Evolutionary conservation across 148 eudicot genomes (phyloP), one percentile per base, ranked within the genome.

Genomic region (Heliamphora exappendiculata): DNA sequence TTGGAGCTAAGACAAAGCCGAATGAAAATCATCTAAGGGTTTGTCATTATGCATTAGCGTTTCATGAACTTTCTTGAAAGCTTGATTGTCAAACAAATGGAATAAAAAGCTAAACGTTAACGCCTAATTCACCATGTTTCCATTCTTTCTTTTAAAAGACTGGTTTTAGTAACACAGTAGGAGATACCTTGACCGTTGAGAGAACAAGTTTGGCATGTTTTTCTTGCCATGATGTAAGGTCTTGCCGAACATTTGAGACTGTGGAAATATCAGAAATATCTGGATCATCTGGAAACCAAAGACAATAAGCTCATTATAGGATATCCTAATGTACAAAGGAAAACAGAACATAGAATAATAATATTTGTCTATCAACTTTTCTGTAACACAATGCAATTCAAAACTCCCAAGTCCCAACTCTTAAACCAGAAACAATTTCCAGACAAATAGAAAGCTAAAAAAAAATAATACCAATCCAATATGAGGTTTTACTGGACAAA

Each of bases 171-270:
- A 72, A 51, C 55, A 77, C 39, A 28, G 20, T 39, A 12, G 58
- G 53, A 69, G 26, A 59, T 86, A 94, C 97, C 97, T 94, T 90
- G 36, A 94, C 94, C 16, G 91, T 89, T 33, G 83, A 84, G 51
- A 95, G 91, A 69, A 92, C 90, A 82, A 95, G 87, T 67, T 88
- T 95, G 71, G 98, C 98, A 87, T 92, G 97, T 76, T 59, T 87
- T 79, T 91, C 98, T 81, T 95, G 97, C 96, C 96, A 95, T 70
- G 87, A 84, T 37, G 96, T 89, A 79, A 95, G 97, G 88, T 95
- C 98, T 81, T 92, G 97, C 76, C 90, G 87, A 62, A 95, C 94
- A 88, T 95, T 92, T 82, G 98, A 92, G 75, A 95, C 91, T 2
- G 96, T 82, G 60, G 96, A 90, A 79, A 91, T 86, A 81, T 95